These are phyloP conservation scores for Vigna mungo DNA, from an alignment of 306 rosid species.

Conservation along the genomic window DNA sequence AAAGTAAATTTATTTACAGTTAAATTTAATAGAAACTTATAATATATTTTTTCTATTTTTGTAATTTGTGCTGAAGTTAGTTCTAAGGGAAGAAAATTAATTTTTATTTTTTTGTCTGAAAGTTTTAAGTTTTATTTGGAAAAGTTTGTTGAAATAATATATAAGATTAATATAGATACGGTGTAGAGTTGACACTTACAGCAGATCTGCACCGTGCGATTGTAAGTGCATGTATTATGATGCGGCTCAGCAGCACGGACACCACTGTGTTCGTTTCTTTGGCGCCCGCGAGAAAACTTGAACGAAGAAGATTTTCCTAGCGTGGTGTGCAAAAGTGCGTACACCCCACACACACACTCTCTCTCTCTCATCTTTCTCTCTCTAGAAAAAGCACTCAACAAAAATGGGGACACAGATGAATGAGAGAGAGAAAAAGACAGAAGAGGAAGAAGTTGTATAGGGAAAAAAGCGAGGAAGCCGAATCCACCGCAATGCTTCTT, in stretches of 20 bases:
- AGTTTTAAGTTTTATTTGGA: too few relatives aligned
- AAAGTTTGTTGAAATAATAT: too few relatives aligned
- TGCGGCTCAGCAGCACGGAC: background rate
- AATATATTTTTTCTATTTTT: too few relatives aligned
- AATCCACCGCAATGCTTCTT: slow-evolving; percentile 49
- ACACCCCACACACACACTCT: slow-evolving; percentile 39
- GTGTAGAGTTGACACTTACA: background rate
- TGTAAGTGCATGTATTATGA: background rate
- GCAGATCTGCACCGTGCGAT: slow-evolving; percentile 4
- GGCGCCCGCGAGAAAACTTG: slow-evolving; percentile 34
- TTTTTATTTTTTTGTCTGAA: too few relatives aligned
- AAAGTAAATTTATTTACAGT: too few relatives aligned
- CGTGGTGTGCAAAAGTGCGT: slow-evolving; percentile 28
- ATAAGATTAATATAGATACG: background rate
- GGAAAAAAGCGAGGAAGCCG: slow-evolving; percentile 14
- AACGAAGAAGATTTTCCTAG: slow-evolving; percentile 38
- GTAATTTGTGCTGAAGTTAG: too few relatives aligned
- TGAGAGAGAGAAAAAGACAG: slow-evolving; percentile 6
- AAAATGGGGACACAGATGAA: slow-evolving; percentile 21
- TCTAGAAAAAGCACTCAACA: slow-evolving; percentile 18
- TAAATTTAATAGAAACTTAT: too few relatives aligned
- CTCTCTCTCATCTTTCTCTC: slow-evolving; percentile 16
- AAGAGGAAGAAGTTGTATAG: slow-evolving; percentile 22
- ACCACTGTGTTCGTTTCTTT: background rate
- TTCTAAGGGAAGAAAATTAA: too few relatives aligned